phyloP scores from a whole-genome alignment of 306 rosid genomes.

The Prunus mira region DNA sequence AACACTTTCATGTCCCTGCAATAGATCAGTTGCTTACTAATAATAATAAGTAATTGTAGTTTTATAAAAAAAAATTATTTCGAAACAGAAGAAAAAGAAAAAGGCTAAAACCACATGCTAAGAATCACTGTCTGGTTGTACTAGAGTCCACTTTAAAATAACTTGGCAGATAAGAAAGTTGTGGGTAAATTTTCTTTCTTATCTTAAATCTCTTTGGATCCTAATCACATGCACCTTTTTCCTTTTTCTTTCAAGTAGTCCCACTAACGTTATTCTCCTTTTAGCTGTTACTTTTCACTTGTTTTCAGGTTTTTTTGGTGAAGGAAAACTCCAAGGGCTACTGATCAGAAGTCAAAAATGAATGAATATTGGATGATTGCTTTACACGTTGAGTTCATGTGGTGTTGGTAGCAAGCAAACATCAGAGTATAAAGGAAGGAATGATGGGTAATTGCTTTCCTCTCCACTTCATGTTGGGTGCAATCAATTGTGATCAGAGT shows the following conservation, averaged over 20 bases:
- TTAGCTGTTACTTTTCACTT: background rate
- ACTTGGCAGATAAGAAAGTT: background rate
- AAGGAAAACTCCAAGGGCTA: background rate
- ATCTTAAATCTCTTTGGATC: slow-evolving; percentile 5
- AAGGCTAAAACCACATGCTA: too few relatives aligned
- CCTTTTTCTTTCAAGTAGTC: background rate
- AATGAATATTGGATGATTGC: background rate
- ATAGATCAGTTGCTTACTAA: too few relatives aligned
- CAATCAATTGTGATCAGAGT: too few relatives aligned
- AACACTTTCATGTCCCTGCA: too few relatives aligned
- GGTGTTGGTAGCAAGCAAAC: slow-evolving; percentile 13
- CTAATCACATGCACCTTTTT: background rate
- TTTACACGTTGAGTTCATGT: background rate
- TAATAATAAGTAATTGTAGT: too few relatives aligned
- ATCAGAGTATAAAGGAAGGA: slow-evolving; percentile 2
- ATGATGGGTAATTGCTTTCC: too few relatives aligned
- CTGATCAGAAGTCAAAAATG: background rate
- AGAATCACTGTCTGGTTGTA: too few relatives aligned
- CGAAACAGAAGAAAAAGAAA: too few relatives aligned
- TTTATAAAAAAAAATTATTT: too few relatives aligned
- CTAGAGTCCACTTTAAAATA: too few relatives aligned
- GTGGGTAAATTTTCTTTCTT: background rate
- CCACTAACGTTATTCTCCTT: background rate
- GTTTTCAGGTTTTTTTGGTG: background rate
- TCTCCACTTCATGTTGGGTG: too few relatives aligned